Base-by-base conservation (phyloP, 495 filamentous ascomycete species). In the Tuber calosporum region DNA sequence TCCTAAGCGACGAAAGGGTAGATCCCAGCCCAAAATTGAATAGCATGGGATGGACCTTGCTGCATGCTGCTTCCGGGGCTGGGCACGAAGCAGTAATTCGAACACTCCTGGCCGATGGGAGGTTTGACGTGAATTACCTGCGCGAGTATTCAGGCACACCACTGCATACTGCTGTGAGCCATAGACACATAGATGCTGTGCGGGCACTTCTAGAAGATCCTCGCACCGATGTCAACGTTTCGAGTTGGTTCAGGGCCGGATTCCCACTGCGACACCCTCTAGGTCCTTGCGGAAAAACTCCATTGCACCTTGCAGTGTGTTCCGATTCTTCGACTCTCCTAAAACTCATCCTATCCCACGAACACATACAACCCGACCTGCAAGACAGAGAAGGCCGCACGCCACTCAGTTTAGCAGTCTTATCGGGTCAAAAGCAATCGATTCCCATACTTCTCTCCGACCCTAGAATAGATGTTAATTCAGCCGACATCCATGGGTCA, bases 1-100 rank as follows among this genome's bases (percentile, higher is more conserved):
- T 62, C n/a, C 26, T 62, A 62, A 62, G 53, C 53, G 53, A 62
- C 26, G 53, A 62, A 62, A 62, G 53, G 26, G 26, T 62, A 26
- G 26, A 62, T 17, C 53, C 17, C 7, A 30, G 26, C 53, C 26
- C 53, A 6, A 62, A 26, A 17, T 62, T 62, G 3, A 34, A 62
- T 62, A 62, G 53, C 26, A 34, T 19, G 26, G 53, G 53, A 62
- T 62, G 53, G 53, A 62, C 53, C 0, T 17, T 34, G 30, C 26
- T 62, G 26, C 53, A 62, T 62, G 53, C 53, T 30, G 53, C 53
- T 62, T 62, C 53, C 26, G 30, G 53, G 4, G 53, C 53, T 17
- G 53, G 53, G 26, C 53, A 62, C 19, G 26, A 62, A 62, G 53
- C n/a, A 26, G 53, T 62, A 34, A 19, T 62, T 62, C 53, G 53